A percentile compares a stretch with the other conserved stretches of the same genome.
Evolutionary conservation across 306 rosid species (phyloP).

Genomic region (Quercus robur): DNA sequence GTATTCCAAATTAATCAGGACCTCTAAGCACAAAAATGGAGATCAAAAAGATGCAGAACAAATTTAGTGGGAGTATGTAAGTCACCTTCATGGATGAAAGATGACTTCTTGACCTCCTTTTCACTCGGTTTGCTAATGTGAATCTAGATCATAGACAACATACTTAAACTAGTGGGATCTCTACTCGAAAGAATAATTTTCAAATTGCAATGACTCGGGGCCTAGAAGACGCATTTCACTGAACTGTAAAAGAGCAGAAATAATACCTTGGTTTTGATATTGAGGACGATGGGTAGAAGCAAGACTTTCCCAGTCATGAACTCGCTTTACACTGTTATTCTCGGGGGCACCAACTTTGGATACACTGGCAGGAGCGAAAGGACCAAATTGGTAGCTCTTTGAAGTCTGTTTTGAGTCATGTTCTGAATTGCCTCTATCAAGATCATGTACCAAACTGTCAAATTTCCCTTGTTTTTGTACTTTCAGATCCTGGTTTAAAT

Average conservation of each 20-base stretch:
- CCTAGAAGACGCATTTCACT: background rate
- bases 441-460: constrained; percentile 20
- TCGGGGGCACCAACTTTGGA: constrained; percentile 40
- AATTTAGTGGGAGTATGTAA: background rate
- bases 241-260: constrained; percentile 9
- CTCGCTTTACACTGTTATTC: constrained; percentile 34
- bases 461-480: constrained; percentile 25
- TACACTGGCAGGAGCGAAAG: constrained; percentile 66
- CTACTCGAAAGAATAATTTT: background rate
- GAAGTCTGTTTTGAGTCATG: constrained; percentile 32
- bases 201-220: no score
- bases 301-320: constrained; percentile 63
- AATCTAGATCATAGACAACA: background rate
- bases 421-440: constrained; percentile 30
- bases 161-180: background rate
- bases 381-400: constrained; percentile 74
- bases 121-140: background rate
- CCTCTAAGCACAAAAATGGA: background rate
- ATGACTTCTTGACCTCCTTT: background rate
- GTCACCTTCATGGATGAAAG: background rate
- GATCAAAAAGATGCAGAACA: background rate
- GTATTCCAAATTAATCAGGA: background rate
- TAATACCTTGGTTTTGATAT: constrained; percentile 84
- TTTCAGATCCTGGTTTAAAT: constrained; percentile 20
- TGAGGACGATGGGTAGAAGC: constrained; percentile 61